A percentile compares a stretch with the other conserved stretches of the same genome.
phyloP scores from a whole-genome alignment of 1,284 basidiomycete genomes.

The Leccinum fuscescens region DNA sequence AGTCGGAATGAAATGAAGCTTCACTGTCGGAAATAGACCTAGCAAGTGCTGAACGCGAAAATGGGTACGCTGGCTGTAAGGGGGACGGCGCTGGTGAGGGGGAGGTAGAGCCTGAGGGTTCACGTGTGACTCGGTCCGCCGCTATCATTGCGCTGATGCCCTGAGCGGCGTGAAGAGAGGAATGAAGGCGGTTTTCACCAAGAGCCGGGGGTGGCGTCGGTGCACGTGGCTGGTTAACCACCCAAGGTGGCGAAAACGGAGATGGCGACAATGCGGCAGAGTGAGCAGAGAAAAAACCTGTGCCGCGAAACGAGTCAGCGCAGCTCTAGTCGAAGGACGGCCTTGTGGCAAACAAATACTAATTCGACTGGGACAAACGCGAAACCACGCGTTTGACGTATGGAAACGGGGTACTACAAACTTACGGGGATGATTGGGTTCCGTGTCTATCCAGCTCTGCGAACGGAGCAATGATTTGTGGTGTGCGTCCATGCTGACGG shows the following conservation, averaged over 20 bases:
- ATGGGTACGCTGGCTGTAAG: slow-evolving; percentile 18
- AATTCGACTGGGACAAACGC: slow-evolving; percentile 1
- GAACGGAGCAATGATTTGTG: slow-evolving; percentile 19
- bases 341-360: slow-evolving; percentile 29
- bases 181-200: slow-evolving; percentile 22
- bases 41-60: slow-evolving; percentile 31
- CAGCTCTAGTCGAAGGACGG: slow-evolving; percentile 8
- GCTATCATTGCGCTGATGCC: slow-evolving; percentile 21
- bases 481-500: slow-evolving; percentile 29
- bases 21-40: slow-evolving; percentile 41
- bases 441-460: slow-evolving; percentile 27
- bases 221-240: slow-evolving; percentile 32
- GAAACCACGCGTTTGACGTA: slow-evolving; percentile 8
- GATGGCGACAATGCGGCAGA: slow-evolving; percentile 34
- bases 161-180: slow-evolving; percentile 10
- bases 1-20: slow-evolving; percentile 37
- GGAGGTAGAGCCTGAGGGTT: slow-evolving; percentile 8
- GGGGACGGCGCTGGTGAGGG: slow-evolving; percentile 12
- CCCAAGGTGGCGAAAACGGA: slow-evolving; percentile 31
- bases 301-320: slow-evolving; percentile 21
- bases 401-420: slow-evolving; percentile 25
- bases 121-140: slow-evolving; percentile 14
- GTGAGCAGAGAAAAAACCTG: slow-evolving; percentile 32
- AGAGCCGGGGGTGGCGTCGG: slow-evolving; percentile 31
- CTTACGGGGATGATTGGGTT: slow-evolving; percentile 22